phyloP scores from a whole-genome alignment of 1,139 yeast genomes.

The Petasospora rhodanensis region DNA sequence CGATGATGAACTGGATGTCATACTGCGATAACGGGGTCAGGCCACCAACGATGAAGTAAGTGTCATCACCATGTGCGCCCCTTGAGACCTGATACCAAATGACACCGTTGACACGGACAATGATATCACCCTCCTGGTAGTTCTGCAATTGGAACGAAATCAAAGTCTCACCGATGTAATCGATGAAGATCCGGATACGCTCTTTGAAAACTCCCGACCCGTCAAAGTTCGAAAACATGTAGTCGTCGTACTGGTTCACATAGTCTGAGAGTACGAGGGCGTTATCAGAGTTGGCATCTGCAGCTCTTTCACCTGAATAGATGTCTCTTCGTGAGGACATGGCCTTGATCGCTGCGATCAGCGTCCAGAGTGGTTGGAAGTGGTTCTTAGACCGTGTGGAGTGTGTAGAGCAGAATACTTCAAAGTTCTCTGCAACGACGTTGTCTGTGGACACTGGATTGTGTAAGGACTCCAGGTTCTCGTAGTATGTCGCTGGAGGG shows the following conservation, averaged over 20 bases:
- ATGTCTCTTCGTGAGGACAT: constrained; percentile 44
- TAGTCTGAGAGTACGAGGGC: constrained; percentile 37
- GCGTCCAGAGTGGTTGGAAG: constrained; percentile 65
- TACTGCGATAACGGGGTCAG: constrained; percentile 65
- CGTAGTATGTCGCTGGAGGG: constrained; percentile 22
- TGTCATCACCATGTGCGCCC: constrained; percentile 38
- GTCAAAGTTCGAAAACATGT: constrained; percentile 29
- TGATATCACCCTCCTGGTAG: constrained; percentile 33
- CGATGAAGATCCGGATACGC: constrained; percentile 38
- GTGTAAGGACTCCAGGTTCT: constrained; percentile 16
- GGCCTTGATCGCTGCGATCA: constrained; percentile 57
- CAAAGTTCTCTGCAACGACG: constrained; percentile 52
- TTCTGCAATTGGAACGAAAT: constrained; percentile 43
- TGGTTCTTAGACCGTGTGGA: constrained; percentile 26
- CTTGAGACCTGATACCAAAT: constrained; percentile 54
- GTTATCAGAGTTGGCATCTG: constrained; percentile 5
- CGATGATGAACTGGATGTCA: constrained; percentile 54
- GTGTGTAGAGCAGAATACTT: constrained; percentile 39
- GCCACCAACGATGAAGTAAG: constrained; percentile 52
- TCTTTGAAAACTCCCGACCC: constrained; percentile 25
- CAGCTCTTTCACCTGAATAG: constrained; percentile 32
- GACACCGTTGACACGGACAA: constrained; percentile 54
- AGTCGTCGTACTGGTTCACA: constrained; percentile 35
- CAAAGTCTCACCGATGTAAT: constrained; percentile 51
- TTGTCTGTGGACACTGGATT: constrained; percentile 33